Conservation (phyloP, 2,329 filamentous ascomycete genomes). For the Incumbomyces lentus region DNA sequence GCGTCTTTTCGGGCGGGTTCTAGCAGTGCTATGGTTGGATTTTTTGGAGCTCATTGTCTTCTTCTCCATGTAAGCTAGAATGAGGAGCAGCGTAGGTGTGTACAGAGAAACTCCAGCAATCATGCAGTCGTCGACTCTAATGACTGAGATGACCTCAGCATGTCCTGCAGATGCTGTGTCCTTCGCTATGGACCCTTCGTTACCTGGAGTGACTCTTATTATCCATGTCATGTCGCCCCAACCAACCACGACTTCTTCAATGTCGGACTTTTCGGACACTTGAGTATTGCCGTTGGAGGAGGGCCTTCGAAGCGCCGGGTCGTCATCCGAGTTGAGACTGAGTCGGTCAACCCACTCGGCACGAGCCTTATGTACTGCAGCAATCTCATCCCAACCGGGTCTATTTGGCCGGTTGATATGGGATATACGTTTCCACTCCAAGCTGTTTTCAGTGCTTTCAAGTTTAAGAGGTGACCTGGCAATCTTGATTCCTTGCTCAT, state of each 20-base stretch:
- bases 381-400: slow-evolving; percentile 91
- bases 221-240: slow-evolving; percentile 98
- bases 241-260: slow-evolving; percentile 78
- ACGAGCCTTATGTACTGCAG: slow-evolving; percentile 83
- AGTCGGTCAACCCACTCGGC: slow-evolving; percentile 88
- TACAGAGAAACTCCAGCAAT: slow-evolving; percentile 96
- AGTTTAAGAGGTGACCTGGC: slow-evolving; percentile 84
- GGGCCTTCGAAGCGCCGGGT: slow-evolving; percentile 23
- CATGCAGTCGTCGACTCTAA: slow-evolving; percentile 84
- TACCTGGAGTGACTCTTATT: slow-evolving; percentile 74
- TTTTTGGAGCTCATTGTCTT: slow-evolving; percentile 60
- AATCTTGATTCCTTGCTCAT: slow-evolving; percentile 94
- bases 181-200: slow-evolving; percentile 44
- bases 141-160: slow-evolving; percentile 89
- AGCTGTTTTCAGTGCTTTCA: slow-evolving; percentile 63
- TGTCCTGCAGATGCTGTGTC: slow-evolving; percentile 54
- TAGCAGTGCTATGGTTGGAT: slow-evolving; percentile 27
- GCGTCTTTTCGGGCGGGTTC: slow-evolving; percentile 47
- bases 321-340: slow-evolving; percentile 62
- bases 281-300: slow-evolving; percentile 33
- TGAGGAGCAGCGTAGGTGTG: slow-evolving; percentile 79
- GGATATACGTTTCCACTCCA: slow-evolving; percentile 88
- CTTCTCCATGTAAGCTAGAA: slow-evolving; percentile 78
- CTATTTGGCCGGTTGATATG: slow-evolving; percentile 83
- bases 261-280: slow-evolving; percentile 30